These are phyloP conservation scores for Thozetella sp. DNA, from an alignment of 495 filamentous ascomycete species.

Conservation along the genomic window DNA sequence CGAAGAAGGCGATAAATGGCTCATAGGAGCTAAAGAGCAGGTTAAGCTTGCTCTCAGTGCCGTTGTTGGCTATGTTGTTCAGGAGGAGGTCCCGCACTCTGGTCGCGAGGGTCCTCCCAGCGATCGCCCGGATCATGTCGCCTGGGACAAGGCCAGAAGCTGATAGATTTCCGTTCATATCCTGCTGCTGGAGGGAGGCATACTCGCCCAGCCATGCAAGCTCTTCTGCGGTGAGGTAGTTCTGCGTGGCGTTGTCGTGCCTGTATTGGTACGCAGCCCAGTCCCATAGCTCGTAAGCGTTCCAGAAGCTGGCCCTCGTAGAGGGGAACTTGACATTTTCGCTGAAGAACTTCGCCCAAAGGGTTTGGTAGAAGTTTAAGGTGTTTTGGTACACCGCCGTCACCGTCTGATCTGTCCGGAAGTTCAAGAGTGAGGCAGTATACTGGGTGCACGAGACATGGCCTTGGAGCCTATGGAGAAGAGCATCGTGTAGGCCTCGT, in stretches of 20 bases:
- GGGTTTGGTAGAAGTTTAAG: slow-evolving; percentile 28
- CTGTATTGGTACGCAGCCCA: slow-evolving; percentile 37
- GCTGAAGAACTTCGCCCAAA: slow-evolving; percentile 28
- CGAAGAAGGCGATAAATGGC: slow-evolving; percentile 42
- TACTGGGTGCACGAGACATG: slow-evolving; percentile 28
- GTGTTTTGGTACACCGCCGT: slow-evolving; percentile 23
- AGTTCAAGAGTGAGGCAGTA: slow-evolving; percentile 19
- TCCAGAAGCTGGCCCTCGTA: slow-evolving; percentile 29
- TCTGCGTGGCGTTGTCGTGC: slow-evolving; percentile 27
- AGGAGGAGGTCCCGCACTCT: slow-evolving; percentile 25
- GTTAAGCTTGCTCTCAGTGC: slow-evolving; percentile 31
- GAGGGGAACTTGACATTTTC: slow-evolving; percentile 17
- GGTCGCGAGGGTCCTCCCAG: slow-evolving; percentile 39
- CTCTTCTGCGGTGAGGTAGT: slow-evolving; percentile 15
- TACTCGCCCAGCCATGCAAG: slow-evolving; percentile 23
- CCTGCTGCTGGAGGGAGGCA: slow-evolving; percentile 32
- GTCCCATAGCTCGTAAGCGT: slow-evolving; percentile 45
- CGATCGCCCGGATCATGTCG: slow-evolving; percentile 36
- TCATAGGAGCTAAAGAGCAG: slow-evolving; percentile 42
- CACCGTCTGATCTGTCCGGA: slow-evolving; percentile 16
- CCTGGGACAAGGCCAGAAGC: slow-evolving; percentile 19
- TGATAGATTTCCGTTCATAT: slow-evolving; percentile 34
- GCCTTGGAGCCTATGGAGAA: slow-evolving; percentile 28
- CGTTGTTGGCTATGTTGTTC: slow-evolving; percentile 25
- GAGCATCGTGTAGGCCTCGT: background rate